A percentile compares a stretch with the other conserved stretches of the same genome.
phyloP scores from a whole-genome alignment of 768 basidiomycete species.

The Tylopilus felleus region DNA sequence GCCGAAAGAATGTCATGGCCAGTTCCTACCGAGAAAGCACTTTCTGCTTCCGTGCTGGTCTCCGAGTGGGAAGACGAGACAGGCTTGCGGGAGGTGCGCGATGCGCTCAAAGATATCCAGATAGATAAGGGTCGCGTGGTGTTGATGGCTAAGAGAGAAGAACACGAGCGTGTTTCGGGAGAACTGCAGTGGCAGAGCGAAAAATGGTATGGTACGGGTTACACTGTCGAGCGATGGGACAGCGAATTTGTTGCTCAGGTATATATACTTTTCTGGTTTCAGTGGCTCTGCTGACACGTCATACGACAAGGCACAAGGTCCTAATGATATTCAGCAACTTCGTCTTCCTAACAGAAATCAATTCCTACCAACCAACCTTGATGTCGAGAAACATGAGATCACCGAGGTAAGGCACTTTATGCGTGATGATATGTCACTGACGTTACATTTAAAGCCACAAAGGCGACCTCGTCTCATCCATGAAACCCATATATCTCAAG shows the following conservation, averaged over 20 bases:
- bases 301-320: constrained; percentile 51
- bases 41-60: constrained; percentile 67
- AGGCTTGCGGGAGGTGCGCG: constrained; percentile 51
- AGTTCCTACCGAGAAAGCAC: constrained; percentile 69
- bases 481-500: constrained; percentile 63
- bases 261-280: constrained; percentile 2
- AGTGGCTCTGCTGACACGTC: background rate
- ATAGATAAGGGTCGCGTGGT: constrained; percentile 64
- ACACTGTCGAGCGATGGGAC: constrained; percentile 69
- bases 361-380: constrained; percentile 85
- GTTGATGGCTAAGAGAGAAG: constrained; percentile 75
- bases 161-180: constrained; percentile 50
- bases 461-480: constrained; percentile 73
- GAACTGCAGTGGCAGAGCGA: constrained; percentile 66
- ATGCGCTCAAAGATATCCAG: constrained; percentile 58
- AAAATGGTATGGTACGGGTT: constrained; percentile 91
- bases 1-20: constrained; percentile 77
- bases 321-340: constrained; percentile 65
- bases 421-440: background rate
- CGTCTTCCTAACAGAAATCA: constrained; percentile 81
- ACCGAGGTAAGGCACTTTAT: constrained; percentile 44
- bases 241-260: constrained; percentile 58
- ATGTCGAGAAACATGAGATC: constrained; percentile 74
- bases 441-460: constrained; percentile 49
- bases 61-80: constrained; percentile 67